Conservation (phyloP, 306 rosid genomes). For the Prinsepia uniflora region DNA sequence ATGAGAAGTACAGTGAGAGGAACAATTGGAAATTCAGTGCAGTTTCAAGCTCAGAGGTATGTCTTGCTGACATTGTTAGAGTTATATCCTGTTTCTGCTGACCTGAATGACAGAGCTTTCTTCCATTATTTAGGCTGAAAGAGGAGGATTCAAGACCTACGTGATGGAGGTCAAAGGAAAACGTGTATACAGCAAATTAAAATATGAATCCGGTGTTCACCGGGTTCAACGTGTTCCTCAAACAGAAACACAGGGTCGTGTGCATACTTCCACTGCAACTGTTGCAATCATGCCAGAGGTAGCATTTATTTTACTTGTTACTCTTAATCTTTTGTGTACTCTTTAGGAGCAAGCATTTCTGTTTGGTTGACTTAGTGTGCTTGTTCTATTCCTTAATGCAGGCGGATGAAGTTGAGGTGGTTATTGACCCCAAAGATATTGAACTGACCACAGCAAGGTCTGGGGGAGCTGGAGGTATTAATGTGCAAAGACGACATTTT, state of each 20-base stretch:
- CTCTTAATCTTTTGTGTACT: conserved; percentile 10
- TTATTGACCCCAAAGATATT: conserved; percentile 90
- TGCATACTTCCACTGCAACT: conserved; percentile 97
- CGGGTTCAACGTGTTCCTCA: conserved; percentile 99
- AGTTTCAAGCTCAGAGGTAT: conserved; percentile 73
- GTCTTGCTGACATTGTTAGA: conserved; percentile 14
- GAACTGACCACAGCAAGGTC: conserved; percentile 93
- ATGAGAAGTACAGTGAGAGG: conserved; percentile 79
- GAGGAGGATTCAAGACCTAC: conserved; percentile 90
- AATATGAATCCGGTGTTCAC: conserved; percentile 96
- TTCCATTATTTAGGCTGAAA: conserved; percentile 65
- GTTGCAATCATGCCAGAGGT: conserved; percentile 99
- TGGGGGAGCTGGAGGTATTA: conserved; percentile 98
- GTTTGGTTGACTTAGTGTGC: conserved; percentile 10
- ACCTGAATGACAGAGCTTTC: conserved; percentile 7
- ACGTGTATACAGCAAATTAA: conserved; percentile 86
- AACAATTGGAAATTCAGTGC: conserved; percentile 69
- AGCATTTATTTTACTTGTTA: conserved; percentile 22
- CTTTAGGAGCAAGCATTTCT: conserved; percentile 6
- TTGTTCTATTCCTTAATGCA: conserved; percentile 36
- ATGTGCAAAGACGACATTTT: conserved; percentile 17
- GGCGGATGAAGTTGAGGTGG: conserved; percentile 98
- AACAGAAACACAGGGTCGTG: conserved; percentile 94
- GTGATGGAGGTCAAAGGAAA: conserved; percentile 96
- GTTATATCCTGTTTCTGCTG: conserved; percentile 17